Base-by-base conservation (phyloP, 441 rosid genomes). In the Gossypium lobatum region DNA sequence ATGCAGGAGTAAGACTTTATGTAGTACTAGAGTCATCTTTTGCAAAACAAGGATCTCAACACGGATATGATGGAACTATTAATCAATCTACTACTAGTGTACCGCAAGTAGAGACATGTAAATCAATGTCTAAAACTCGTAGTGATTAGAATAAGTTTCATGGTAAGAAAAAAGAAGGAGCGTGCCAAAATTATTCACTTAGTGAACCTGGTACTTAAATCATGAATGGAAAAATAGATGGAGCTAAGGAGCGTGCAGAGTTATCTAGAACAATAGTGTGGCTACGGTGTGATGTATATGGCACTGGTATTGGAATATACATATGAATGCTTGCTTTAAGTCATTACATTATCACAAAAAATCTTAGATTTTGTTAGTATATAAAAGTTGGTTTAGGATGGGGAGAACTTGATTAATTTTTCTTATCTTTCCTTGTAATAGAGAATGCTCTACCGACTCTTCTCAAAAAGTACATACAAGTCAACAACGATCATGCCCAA, bases 251-350 rank as follows among this genome's bases (percentile, higher is more conserved):
- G 73, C 85, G 78, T 11, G 70, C 73, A 50, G 71, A 77, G 34
- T 31, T 70, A 14, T 71, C 83, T 0, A 91, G 78, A 83, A 83
- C 89, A 64, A 83, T 83, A 37, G 98, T 90, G 37, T 95, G 99
- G 98, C 83, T 95, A 57, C 52, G 92, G 42, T 95, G 99, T n/a
- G 98, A 95, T 52, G 98, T 95, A 34, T 85, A 86, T 71, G 99
- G 93, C 81, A 88, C 95, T 46, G 97, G 99, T 77, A 95, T 95
- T 53, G 98, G 98, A 83, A 95, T 95, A 74, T 83, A 81, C 66
- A 72, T 53, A 11, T 23, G n/a, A 25, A 20, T 37, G 52, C 23
- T 53, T 4, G 13, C 50, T 48, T 61, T 34, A 26, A 14, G 17
- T 20, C 17, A 39, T 63, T 39, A 48, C 20, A 71, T 37, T 34